A percentile compares a stretch with the other conserved stretches of the same genome.
Conservation (phyloP, 1,139 yeast species). For the Arxiozyma heterogenica region DNA sequence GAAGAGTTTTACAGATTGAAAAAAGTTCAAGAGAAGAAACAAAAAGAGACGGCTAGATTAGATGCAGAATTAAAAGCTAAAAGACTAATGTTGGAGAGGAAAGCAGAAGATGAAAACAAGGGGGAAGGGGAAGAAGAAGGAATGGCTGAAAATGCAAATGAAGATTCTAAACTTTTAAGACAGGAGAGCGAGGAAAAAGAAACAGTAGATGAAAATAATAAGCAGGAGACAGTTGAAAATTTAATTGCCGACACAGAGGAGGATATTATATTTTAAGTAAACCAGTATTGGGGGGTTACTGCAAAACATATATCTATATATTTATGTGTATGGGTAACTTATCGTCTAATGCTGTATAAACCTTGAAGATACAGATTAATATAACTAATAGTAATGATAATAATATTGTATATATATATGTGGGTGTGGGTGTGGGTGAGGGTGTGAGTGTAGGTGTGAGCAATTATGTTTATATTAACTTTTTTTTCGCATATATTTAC, state of each 20-base stretch:
- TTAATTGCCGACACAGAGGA: conserved; percentile 6
- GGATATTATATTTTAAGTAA: conserved; percentile 4
- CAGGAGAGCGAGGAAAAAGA: background rate
- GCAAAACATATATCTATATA: background rate
- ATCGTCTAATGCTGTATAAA: too few species aligned
- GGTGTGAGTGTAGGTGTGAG: too few species aligned
- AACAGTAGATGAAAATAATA: conserved; percentile 6
- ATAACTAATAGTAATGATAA: too few species aligned
- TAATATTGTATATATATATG: too few species aligned
- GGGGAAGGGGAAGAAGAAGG: too few species aligned
- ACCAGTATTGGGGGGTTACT: background rate
- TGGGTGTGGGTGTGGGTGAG: too few species aligned
- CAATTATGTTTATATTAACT: background rate
- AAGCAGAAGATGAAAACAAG: background rate
- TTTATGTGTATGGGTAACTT: too few species aligned
- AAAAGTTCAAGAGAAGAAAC: conserved; percentile 92
- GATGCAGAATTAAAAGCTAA: conserved; percentile 30
- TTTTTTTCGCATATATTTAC: background rate
- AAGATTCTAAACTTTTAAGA: background rate
- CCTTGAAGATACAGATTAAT: too few species aligned
- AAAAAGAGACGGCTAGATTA: conserved; percentile 37
- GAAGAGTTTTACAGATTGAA: conserved; percentile 95
- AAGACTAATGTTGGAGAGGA: conserved; percentile 7
- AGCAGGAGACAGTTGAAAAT: conserved; percentile 14
- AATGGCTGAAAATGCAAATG: background rate